phyloP scores from a whole-genome alignment of 2,329 filamentous ascomycete species.

The Diaporthe destruens region DNA sequence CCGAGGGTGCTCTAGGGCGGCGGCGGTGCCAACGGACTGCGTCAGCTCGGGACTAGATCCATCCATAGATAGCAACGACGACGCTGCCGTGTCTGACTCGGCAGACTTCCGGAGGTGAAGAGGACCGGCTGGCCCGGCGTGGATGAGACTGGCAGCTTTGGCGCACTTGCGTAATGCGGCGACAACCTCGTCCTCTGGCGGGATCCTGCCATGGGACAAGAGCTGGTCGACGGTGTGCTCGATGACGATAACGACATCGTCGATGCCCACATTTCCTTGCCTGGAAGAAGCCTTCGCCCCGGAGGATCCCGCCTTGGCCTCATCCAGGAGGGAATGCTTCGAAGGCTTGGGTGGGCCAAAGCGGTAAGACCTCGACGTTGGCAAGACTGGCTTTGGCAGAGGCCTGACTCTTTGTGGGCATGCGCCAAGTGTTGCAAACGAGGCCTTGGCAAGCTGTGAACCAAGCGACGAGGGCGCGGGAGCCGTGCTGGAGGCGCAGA shows the following conservation, averaged over 20 bases:
- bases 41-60: slow-evolving; percentile 28
- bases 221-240: slow-evolving; percentile 59
- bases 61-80: slow-evolving; percentile 64
- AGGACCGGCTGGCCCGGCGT: slow-evolving; percentile 54
- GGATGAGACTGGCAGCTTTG: slow-evolving; percentile 55
- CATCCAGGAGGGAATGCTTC: slow-evolving; percentile 15
- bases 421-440: slow-evolving; percentile 44
- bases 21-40: slow-evolving; percentile 30
- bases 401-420: slow-evolving; percentile 37
- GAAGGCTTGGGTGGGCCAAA: slow-evolving; percentile 34
- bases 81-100: slow-evolving; percentile 61
- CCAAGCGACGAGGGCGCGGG: slow-evolving; percentile 14
- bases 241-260: slow-evolving; percentile 55
- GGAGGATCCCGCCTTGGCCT: slow-evolving; percentile 20
- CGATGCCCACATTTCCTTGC: slow-evolving; percentile 41
- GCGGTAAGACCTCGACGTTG: slow-evolving; percentile 30
- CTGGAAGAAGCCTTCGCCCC: slow-evolving; percentile 5
- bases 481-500: slow-evolving; percentile 37
- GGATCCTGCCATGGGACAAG: slow-evolving; percentile 59
- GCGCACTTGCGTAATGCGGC: slow-evolving; percentile 60
- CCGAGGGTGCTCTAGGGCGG: slow-evolving; percentile 42
- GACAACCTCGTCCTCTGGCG: slow-evolving; percentile 57
- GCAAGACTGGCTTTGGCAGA: slow-evolving; percentile 23
- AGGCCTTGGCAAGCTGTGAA: slow-evolving; percentile 44
- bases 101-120: slow-evolving; percentile 55